phyloP scores from a whole-genome alignment of 192 early-diverging fungal genomes.

The Coemansia pectinata region DNA sequence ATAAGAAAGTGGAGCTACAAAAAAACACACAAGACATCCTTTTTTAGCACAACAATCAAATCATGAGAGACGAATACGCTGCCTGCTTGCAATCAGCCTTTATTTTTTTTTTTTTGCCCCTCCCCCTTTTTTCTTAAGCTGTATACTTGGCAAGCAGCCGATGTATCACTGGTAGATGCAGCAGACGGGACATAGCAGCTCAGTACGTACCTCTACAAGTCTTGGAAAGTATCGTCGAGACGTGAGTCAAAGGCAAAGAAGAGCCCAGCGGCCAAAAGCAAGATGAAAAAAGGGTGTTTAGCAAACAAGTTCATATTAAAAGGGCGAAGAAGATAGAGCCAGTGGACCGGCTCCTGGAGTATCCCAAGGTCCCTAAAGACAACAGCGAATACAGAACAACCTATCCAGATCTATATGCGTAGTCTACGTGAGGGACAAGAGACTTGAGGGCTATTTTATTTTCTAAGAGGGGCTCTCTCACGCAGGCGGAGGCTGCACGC shows the following conservation, averaged over 20 bases:
- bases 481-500: neutral
- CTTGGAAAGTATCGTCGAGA: neutral
- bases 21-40: neutral
- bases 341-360: neutral
- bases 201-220: constrained; percentile 19
- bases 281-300: neutral
- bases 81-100: neutral
- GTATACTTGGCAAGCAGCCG: neutral
- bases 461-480: neutral
- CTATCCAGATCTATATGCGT: neutral
- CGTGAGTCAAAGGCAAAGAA: neutral
- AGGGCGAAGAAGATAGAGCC: neutral
- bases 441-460: neutral
- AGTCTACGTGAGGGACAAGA: neutral
- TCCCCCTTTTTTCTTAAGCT: neutral
- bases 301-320: neutral
- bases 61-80: neutral
- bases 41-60: constrained; percentile 3
- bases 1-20: constrained; percentile 73
- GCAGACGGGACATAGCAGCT: neutral
- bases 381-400: neutral
- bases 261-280: neutral
- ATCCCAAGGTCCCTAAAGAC: neutral
- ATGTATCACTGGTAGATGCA: neutral
- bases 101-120: neutral